Conservation (phyloP, 2,329 filamentous ascomycete genomes). For the Rhexocercosporidium sp. region DNA sequence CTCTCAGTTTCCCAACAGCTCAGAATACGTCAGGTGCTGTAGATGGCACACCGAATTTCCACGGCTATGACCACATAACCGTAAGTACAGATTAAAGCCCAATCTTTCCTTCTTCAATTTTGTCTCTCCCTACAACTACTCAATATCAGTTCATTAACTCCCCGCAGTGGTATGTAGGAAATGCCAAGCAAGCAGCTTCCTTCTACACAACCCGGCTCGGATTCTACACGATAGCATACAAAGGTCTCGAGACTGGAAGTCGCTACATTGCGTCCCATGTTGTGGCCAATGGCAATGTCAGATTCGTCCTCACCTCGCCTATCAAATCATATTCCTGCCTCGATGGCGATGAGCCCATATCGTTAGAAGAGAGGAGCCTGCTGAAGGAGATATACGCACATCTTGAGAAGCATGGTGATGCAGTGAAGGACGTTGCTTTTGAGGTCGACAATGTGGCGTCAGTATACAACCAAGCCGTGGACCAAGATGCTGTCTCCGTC, state of each 20-base stretch:
- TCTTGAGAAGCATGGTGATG: conserved; percentile 87
- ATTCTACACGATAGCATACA: conserved; percentile 82
- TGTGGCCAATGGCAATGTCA: conserved; percentile 74
- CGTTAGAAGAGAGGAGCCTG: conserved; percentile 65
- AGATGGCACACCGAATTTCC: conserved; percentile 63
- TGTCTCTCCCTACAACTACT: background rate
- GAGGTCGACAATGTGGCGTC: conserved; percentile 88
- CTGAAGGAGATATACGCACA: conserved; percentile 81
- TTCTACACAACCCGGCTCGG: conserved; percentile 90
- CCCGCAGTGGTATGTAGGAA: conserved; percentile 83
- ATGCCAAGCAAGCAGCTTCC: conserved; percentile 91
- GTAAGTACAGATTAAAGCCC: background rate
- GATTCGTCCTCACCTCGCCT: conserved; percentile 85
- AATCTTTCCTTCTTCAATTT: background rate
- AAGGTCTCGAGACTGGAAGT: conserved; percentile 85
- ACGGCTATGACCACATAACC: conserved; percentile 89
- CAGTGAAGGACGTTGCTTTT: conserved; percentile 93
- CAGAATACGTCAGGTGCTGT: conserved; percentile 60
- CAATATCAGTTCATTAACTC: background rate
- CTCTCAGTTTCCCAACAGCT: conserved; percentile 45
- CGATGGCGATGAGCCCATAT: conserved; percentile 64
- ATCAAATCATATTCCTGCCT: conserved; percentile 65
- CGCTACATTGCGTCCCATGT: conserved; percentile 84
- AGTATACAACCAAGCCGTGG: conserved; percentile 77
- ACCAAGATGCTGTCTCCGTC: conserved; percentile 66